Conservation (phyloP, 2,329 filamentous ascomycete species). For the Mollisia scopiformis region DNA sequence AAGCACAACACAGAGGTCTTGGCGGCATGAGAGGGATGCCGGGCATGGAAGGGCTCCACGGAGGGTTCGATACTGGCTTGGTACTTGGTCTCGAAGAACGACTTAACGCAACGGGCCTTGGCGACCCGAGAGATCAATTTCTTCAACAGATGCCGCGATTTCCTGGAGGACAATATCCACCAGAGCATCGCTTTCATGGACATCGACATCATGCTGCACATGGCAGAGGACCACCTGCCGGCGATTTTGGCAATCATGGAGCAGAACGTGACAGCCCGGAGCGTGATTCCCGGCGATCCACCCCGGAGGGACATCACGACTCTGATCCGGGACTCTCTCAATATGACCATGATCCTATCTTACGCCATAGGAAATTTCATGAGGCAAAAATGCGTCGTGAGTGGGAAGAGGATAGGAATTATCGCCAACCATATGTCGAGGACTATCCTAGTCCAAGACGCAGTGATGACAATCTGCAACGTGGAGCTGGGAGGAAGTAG, state of each 20-base stretch:
- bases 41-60: background rate
- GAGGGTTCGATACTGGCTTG: background rate
- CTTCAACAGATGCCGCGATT: background rate
- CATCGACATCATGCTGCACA: background rate
- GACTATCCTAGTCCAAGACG: slow-evolving; percentile 25
- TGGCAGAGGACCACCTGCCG: background rate
- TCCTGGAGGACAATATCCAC: background rate
- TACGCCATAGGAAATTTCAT: too few relatives aligned
- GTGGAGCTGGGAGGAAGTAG: too few relatives aligned
- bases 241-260: background rate
- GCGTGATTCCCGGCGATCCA: background rate
- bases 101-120: background rate
- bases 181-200: background rate
- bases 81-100: background rate
- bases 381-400: too few relatives aligned
- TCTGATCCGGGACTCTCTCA: too few relatives aligned
- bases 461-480: slow-evolving; percentile 16
- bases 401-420: too few relatives aligned
- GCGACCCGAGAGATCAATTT: background rate
- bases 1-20: too few relatives aligned
- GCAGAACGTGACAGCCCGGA: background rate
- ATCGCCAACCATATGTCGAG: slow-evolving; percentile 26
- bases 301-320: background rate
- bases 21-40: background rate
- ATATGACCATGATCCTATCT: too few relatives aligned